Conservation (phyloP, 305 asterid species). For the Nicotiana rustica region DNA sequence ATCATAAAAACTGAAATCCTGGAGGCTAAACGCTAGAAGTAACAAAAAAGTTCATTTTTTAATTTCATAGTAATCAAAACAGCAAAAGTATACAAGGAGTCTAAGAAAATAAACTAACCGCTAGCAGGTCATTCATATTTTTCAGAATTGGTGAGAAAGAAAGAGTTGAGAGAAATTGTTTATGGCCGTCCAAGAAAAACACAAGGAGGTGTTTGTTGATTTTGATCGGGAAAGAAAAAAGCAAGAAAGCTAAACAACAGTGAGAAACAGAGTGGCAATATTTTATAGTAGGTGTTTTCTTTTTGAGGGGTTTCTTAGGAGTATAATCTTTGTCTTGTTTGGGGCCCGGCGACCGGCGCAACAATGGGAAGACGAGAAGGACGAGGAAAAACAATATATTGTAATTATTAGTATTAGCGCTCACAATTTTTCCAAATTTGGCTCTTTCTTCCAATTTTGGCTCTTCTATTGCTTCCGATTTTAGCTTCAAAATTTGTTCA, state of each 20-base stretch:
- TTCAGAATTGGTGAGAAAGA: slow-evolving; percentile 11
- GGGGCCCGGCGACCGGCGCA: slow-evolving; percentile 31
- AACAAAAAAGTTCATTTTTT: background rate
- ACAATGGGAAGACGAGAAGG: slow-evolving; percentile 42
- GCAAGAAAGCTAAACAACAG: slow-evolving; percentile 32
- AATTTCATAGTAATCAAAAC: background rate
- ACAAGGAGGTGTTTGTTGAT: background rate
- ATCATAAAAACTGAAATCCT: background rate
- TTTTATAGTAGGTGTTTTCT: background rate
- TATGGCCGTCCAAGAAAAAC: background rate
- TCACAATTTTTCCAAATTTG: background rate
- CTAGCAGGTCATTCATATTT: slow-evolving; percentile 77
- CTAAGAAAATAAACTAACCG: slow-evolving; percentile 52
- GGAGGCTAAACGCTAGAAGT: background rate
- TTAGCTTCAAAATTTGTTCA: too few species aligned
- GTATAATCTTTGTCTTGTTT: background rate
- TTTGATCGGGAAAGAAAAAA: slow-evolving; percentile 19
- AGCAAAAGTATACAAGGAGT: background rate
- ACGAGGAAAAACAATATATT: slow-evolving; percentile 31
- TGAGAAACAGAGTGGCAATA: background rate
- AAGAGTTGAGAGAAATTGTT: background rate
- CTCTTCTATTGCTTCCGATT: too few species aligned
- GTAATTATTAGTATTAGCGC: too few species aligned
- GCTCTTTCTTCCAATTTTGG: background rate
- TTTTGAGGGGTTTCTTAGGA: background rate